Conservation (phyloP, 768 basidiomycete genomes). For the Glaciozyma antarctica region DNA sequence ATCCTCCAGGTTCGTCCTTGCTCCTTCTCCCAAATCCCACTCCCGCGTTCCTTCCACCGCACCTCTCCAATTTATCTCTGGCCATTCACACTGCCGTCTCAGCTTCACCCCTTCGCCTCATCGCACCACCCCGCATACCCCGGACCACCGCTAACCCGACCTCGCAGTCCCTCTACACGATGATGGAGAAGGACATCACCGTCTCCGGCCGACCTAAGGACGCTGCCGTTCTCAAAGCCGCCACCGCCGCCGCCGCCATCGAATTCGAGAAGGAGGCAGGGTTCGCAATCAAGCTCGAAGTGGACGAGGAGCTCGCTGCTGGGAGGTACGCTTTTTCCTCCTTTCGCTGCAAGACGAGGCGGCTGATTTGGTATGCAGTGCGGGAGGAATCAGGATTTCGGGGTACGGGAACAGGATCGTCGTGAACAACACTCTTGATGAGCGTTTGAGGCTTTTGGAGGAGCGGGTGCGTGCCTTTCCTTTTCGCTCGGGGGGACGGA, state of each 20-base stretch:
- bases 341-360: background rate
- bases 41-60: background rate
- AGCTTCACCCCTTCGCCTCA: background rate
- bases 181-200: slow-evolving; percentile 65
- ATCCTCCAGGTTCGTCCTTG: slow-evolving; percentile 56
- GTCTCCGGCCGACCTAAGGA: slow-evolving; percentile 64
- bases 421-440: slow-evolving; percentile 89
- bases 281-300: slow-evolving; percentile 50
- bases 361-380: slow-evolving; percentile 43
- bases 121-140: background rate
- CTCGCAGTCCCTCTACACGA: slow-evolving; percentile 57
- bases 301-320: slow-evolving; percentile 56
- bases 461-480: slow-evolving; percentile 42
- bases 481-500: background rate
- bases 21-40: background rate
- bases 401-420: slow-evolving; percentile 68
- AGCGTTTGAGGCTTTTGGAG: slow-evolving; percentile 76
- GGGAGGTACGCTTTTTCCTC: slow-evolving; percentile 50
- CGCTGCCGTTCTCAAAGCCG: slow-evolving; percentile 51
- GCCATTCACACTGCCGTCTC: background rate
- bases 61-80: background rate
- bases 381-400: slow-evolving; percentile 73
- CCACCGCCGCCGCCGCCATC: slow-evolving; percentile 55
- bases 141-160: background rate
- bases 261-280: slow-evolving; percentile 73